These are phyloP conservation scores for Suhomyces taliae DNA, from an alignment of 1,139 yeast species.

Conservation along the genomic window DNA sequence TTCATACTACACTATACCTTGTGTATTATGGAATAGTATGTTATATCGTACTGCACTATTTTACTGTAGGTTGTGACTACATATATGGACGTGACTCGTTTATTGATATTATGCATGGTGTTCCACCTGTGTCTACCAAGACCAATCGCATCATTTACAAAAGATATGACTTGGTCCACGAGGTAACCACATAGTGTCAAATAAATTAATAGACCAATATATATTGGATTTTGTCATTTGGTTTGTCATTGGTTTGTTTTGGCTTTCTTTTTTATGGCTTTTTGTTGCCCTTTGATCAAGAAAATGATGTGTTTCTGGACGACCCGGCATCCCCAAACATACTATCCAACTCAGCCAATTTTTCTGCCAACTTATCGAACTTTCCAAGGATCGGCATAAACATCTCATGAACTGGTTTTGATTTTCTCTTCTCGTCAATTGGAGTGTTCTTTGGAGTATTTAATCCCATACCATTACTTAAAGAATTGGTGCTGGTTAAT, in stretches of 20 bases:
- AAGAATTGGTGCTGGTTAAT: conserved; percentile 40
- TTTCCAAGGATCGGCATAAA: conserved; percentile 51
- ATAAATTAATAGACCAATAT: too few relatives aligned
- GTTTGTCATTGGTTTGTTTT: neutral
- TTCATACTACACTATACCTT: too few relatives aligned
- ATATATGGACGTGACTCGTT: neutral
- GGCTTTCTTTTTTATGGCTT: neutral
- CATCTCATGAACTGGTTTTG: conserved; percentile 41
- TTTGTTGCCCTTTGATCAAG: neutral
- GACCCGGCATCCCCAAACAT: conserved; percentile 12
- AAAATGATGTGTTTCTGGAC: neutral
- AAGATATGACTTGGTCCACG: too few relatives aligned
- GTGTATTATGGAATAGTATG: too few relatives aligned
- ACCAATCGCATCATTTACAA: too few relatives aligned
- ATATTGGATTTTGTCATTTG: neutral
- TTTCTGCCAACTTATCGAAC: conserved; percentile 49
- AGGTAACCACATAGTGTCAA: too few relatives aligned
- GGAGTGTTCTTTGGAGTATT: conserved; percentile 9
- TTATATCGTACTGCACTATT: too few relatives aligned
- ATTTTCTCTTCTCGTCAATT: conserved; percentile 23
- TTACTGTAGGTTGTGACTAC: neutral
- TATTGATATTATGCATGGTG: neutral
- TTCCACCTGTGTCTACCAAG: neutral
- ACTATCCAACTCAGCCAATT: conserved; percentile 44
- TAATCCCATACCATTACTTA: conserved; percentile 19